A percentile compares a stretch with the other conserved stretches of the same genome.
Conservation (phyloP, 2,329 filamentous ascomycete species). For the Thelonectria rubi region DNA sequence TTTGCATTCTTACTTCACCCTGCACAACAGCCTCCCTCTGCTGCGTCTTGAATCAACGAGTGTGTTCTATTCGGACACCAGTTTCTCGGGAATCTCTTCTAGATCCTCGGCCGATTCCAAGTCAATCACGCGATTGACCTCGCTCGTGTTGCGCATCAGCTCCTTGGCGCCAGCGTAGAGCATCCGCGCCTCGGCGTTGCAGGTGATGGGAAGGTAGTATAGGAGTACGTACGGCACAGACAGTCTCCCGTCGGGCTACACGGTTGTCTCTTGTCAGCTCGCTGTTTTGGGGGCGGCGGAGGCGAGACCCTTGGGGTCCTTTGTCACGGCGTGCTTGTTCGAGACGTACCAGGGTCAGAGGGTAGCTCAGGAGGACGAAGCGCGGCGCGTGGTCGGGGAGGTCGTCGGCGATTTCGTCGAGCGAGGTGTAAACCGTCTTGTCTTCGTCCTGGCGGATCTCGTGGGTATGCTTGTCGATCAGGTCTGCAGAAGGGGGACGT, state of each 20-base stretch:
- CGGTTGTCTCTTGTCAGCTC: slow-evolving; percentile 23
- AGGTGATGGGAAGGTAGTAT: slow-evolving; percentile 93
- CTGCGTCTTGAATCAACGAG: background rate
- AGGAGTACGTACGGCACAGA: slow-evolving; percentile 94
- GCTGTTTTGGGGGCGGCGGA: background rate
- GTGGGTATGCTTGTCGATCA: slow-evolving; percentile 89
- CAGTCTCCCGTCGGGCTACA: slow-evolving; percentile 79
- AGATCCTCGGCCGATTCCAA: slow-evolving; percentile 83
- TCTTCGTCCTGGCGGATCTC: slow-evolving; percentile 88
- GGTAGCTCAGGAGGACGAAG: slow-evolving; percentile 91
- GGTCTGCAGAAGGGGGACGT: slow-evolving; percentile 63
- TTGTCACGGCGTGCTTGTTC: background rate
- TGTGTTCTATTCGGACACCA: slow-evolving; percentile 39
- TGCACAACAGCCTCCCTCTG: slow-evolving; percentile 4
- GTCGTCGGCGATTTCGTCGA: slow-evolving; percentile 85
- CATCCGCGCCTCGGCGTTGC: slow-evolving; percentile 89
- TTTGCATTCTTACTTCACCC: slow-evolving; percentile 3
- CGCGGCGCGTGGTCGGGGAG: slow-evolving; percentile 91
- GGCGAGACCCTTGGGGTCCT: background rate
- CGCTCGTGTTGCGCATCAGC: slow-evolving; percentile 90
- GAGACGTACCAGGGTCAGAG: slow-evolving; percentile 77
- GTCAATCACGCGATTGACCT: slow-evolving; percentile 89
- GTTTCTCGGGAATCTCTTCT: slow-evolving; percentile 78
- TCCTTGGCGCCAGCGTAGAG: slow-evolving; percentile 96
- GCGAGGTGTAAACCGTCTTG: slow-evolving; percentile 78